Conservation (phyloP, 306 rosid species). For the Purshia tridentata region DNA sequence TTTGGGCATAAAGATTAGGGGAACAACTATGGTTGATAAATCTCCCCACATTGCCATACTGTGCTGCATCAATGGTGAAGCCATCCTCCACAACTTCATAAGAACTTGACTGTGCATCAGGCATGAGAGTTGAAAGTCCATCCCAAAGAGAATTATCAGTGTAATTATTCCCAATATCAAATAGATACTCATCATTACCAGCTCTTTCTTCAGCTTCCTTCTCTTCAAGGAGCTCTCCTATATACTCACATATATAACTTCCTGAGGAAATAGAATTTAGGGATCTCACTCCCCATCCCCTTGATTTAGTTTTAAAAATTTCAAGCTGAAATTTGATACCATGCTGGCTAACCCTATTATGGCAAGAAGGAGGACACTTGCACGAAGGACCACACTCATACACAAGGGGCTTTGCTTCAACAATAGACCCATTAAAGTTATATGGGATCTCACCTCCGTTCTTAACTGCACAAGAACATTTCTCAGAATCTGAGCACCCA, state of each 20-base stretch:
- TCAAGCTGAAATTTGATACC: slow-evolving; percentile 85
- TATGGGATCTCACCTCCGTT: slow-evolving; percentile 88
- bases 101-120: slow-evolving; percentile 48
- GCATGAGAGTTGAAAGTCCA: slow-evolving; percentile 64
- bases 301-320: slow-evolving; percentile 68
- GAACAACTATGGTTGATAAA: slow-evolving; percentile 90
- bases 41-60: slow-evolving; percentile 83
- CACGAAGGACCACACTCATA: slow-evolving; percentile 88
- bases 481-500: slow-evolving; percentile 73
- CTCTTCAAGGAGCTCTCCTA: slow-evolving; percentile 89
- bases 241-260: slow-evolving; percentile 83
- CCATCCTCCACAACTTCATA: slow-evolving; percentile 49
- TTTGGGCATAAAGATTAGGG: slow-evolving; percentile 94
- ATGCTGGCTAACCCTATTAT: slow-evolving; percentile 74
- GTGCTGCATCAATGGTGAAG: slow-evolving; percentile 83
- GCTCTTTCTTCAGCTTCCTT: slow-evolving; percentile 84
- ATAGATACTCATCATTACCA: slow-evolving; percentile 84
- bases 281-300: slow-evolving; percentile 99
- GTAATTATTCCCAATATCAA: slow-evolving; percentile 75
- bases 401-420: slow-evolving; percentile 80
- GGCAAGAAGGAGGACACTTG: slow-evolving; percentile 74
- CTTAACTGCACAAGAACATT: slow-evolving; percentile 67
- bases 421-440: slow-evolving; percentile 77
- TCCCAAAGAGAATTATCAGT: slow-evolving; percentile 60
- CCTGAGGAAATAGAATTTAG: slow-evolving; percentile 88